A percentile compares a stretch with the other conserved stretches of the same genome.
Evolutionary conservation across 2,329 filamentous ascomycete species (phyloP).

Genomic region (Botrytis tulipae): DNA sequence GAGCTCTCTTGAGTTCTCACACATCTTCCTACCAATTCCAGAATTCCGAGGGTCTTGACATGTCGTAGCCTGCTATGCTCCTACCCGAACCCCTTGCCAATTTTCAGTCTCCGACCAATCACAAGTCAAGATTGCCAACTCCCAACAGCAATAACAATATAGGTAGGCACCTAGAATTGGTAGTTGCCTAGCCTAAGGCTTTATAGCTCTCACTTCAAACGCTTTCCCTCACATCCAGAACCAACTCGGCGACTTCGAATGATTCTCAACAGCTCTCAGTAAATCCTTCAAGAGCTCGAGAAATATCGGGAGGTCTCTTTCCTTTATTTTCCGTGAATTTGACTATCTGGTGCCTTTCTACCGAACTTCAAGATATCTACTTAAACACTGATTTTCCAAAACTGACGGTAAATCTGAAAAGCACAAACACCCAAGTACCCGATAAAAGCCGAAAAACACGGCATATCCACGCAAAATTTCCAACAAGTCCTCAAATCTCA

Average conservation of each 20-base stretch:
- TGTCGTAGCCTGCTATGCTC: not conserved
- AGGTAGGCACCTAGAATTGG: not conserved
- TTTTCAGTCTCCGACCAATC: not conserved
- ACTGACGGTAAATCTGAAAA: not conserved
- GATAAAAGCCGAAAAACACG: too few relatives aligned
- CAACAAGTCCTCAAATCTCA: not conserved
- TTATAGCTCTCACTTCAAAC: not conserved
- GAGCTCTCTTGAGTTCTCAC: not conserved
- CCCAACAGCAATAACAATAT: not conserved
- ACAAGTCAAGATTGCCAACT: not conserved
- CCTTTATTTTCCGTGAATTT: not conserved
- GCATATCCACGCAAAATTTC: not conserved
- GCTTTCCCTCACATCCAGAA: not conserved
- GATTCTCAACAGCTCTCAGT: not conserved
- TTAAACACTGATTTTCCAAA: not conserved
- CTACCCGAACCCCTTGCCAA: not conserved
- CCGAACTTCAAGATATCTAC: not conserved
- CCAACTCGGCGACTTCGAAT: not conserved
- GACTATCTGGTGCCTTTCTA: not conserved
- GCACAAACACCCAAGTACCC: not conserved
- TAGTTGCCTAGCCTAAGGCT: not conserved
- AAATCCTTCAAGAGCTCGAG: not conserved
- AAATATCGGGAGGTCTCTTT: not conserved
- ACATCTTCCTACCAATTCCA: not conserved
- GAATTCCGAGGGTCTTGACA: not conserved